These are phyloP conservation scores for Ascochyta viciae-villosae DNA, from an alignment of 2,329 filamentous ascomycete species.

Conservation along the genomic window DNA sequence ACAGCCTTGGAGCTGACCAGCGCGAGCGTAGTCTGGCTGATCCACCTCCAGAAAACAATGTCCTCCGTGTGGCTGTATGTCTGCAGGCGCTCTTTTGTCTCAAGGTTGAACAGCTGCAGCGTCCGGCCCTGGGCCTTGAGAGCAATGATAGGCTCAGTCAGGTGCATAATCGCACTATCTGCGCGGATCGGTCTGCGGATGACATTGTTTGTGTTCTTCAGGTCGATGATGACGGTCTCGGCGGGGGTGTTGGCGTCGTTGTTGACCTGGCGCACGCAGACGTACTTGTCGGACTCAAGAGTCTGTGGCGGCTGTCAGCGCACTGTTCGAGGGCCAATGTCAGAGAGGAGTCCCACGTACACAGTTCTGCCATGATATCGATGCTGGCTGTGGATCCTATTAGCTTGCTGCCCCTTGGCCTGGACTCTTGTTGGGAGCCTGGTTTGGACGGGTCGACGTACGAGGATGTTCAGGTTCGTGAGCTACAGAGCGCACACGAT, in stretches of 20 bases:
- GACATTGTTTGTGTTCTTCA: constrained; percentile 97
- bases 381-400: constrained; percentile 61
- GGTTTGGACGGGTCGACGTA: constrained; percentile 41
- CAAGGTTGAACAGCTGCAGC: constrained; percentile 96
- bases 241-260: constrained; percentile 77
- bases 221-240: constrained; percentile 96
- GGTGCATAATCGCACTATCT: constrained; percentile 99
- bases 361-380: constrained; percentile 88
- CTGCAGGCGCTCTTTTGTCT: constrained; percentile 93
- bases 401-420: constrained; percentile 35
- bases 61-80: constrained; percentile 96
- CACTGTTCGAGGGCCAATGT: constrained; percentile 10
- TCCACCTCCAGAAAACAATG: constrained; percentile 99
- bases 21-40: constrained; percentile 85
- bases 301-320: constrained; percentile 65
- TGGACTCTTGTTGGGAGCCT: constrained; percentile 21
- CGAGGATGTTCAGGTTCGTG: constrained; percentile 57
- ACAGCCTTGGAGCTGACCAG: constrained; percentile 90
- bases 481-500: constrained; percentile 48
- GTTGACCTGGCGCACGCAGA: constrained; percentile 95
- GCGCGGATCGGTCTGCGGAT: constrained; percentile 96
- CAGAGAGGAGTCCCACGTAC: constrained; percentile 59
- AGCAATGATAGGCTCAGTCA: constrained; percentile 93
- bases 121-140: constrained; percentile 93
- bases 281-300: constrained; percentile 95